A percentile compares a stretch with the other conserved stretches of the same genome.
Conservation (phyloP, 371 early-diverging fungal species). For the Mortierella sp. region DNA sequence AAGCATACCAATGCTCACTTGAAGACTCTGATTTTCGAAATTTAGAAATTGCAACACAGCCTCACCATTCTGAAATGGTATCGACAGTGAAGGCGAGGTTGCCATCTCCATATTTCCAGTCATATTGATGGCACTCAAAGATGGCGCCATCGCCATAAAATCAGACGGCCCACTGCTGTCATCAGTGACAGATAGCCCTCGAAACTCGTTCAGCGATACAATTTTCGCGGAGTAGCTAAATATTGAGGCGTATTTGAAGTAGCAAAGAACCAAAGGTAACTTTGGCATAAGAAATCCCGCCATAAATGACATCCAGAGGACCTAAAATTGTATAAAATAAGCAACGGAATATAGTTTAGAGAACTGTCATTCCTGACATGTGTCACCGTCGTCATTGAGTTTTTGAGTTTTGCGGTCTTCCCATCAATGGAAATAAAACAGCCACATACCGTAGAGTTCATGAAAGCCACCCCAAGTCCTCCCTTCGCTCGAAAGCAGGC, state of each 20-base stretch:
- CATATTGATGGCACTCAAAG: too few species aligned
- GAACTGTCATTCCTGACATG: neutral
- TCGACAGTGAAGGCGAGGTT: neutral
- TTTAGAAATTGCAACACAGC: constrained; percentile 12
- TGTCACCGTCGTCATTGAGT: neutral
- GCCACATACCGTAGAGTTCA: constrained; percentile 17
- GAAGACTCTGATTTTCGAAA: neutral
- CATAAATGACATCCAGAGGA: constrained; percentile 17
- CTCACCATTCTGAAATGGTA: constrained; percentile 11
- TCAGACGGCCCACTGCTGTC: neutral
- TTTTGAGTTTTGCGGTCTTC: neutral
- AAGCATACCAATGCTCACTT: neutral
- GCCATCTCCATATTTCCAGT: neutral
- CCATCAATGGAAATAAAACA: neutral
- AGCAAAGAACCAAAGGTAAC: constrained; percentile 3
- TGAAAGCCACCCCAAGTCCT: constrained; percentile 17
- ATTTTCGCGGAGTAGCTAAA: constrained; percentile 10
- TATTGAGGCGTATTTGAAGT: constrained; percentile 13
- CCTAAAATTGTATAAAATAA: neutral
- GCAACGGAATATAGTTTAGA: neutral
- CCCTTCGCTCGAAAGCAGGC: constrained; percentile 8
- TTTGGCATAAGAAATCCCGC: constrained; percentile 14
- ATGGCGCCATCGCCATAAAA: neutral
- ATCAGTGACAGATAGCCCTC: neutral
- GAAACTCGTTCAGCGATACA: constrained; percentile 12